Conservation (phyloP, 139 green algal genomes). For the Deuterostichococcus epilithicus region DNA sequence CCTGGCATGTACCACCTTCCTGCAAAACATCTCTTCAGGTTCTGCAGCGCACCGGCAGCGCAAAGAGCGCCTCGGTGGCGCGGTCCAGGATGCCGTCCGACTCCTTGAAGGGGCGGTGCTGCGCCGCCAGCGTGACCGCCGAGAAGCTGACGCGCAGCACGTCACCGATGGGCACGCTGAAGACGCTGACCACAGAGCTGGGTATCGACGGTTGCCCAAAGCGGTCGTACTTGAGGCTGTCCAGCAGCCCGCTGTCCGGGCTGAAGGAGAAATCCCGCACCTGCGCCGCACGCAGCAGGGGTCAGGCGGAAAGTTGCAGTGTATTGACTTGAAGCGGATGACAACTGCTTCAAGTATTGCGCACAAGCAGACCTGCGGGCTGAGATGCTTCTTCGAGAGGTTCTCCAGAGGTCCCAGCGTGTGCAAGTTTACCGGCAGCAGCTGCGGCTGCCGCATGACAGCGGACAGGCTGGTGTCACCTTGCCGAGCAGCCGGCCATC, state of each 20-base stretch:
- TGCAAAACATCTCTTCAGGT: too few relatives aligned
- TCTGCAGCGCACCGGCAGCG: not conserved
- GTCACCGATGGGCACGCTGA: slow-evolving; percentile 30
- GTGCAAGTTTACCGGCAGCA: too few relatives aligned
- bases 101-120: not conserved
- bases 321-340: too few relatives aligned
- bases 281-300: slow-evolving; percentile 39
- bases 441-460: too few relatives aligned
- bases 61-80: not conserved
- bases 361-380: too few relatives aligned
- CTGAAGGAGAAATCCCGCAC: slow-evolving; percentile 72
- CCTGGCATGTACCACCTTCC: too few relatives aligned
- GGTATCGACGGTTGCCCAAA: slow-evolving; percentile 69
- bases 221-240: slow-evolving; percentile 59
- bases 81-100: not conserved
- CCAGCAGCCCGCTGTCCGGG: slow-evolving; percentile 63
- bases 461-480: slow-evolving; percentile 20
- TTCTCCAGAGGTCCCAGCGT: not conserved
- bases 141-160: slow-evolving; percentile 11
- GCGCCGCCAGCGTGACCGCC: not conserved
- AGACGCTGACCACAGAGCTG: slow-evolving; percentile 55
- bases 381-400: not conserved
- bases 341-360: too few relatives aligned
- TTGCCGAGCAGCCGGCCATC: slow-evolving; percentile 54
- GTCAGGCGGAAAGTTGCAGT: too few relatives aligned